A percentile compares a stretch with the other conserved stretches of the same genome.
Conservation (phyloP, 2,329 filamentous ascomycete genomes). For the Rutstroemia sp. region DNA sequence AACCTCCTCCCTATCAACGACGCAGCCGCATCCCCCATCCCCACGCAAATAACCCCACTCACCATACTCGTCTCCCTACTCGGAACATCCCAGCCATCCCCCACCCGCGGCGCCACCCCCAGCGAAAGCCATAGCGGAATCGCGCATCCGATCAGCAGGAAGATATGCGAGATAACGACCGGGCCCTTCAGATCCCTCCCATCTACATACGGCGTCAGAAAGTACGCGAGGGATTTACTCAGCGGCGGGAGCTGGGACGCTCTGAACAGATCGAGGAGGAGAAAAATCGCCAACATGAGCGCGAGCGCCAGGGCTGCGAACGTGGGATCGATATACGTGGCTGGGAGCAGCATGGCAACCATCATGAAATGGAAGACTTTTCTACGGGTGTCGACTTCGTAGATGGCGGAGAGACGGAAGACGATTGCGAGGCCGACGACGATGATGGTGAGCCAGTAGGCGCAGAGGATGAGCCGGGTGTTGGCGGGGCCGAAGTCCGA, state of each 20-base stretch:
- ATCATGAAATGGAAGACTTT: conserved; percentile 99
- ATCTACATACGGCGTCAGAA: conserved; percentile 90
- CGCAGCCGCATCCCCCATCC: conserved; percentile 89
- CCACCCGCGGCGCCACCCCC: conserved; percentile 33
- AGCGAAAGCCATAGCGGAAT: conserved; percentile 89
- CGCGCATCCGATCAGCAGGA: conserved; percentile 88
- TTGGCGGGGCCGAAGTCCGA: conserved; percentile 66
- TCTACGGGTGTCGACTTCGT: conserved; percentile 88
- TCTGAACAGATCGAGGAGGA: conserved; percentile 81
- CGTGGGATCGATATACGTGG: conserved; percentile 77
- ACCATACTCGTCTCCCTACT: conserved; percentile 81
- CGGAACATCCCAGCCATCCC: conserved; percentile 61
- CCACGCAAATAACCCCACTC: conserved; percentile 86
- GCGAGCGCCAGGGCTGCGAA: conserved; percentile 76
- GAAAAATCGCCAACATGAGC: conserved; percentile 73
- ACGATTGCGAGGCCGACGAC: conserved; percentile 66
- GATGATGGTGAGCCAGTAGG: conserved; percentile 68
- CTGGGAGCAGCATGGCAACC: conserved; percentile 89
- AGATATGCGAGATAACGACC: conserved; percentile 93
- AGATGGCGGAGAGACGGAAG: conserved; percentile 64
- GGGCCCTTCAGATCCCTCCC: conserved; percentile 87
- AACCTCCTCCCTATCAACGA: conserved; percentile 82
- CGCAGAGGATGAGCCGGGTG: conserved; percentile 67
- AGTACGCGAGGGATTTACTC: conserved; percentile 75
- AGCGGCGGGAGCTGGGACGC: conserved; percentile 88